These are phyloP conservation scores for Backusella liffmaniae DNA, from an alignment of 192 early-diverging fungal species.

Conservation along the genomic window DNA sequence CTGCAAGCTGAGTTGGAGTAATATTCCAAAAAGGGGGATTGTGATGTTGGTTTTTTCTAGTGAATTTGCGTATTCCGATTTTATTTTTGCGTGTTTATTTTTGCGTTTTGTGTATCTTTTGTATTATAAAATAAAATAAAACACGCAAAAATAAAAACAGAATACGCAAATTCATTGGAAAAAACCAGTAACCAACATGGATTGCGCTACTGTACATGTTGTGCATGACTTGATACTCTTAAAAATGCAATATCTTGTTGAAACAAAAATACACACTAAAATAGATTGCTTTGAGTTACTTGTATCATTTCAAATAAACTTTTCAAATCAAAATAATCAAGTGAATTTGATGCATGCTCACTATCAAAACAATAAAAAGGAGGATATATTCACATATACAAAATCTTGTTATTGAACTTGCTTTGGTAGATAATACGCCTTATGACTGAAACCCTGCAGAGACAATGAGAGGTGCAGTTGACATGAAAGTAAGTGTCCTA, in stretches of 20 bases:
- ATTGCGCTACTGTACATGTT: not conserved
- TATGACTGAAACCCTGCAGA: not conserved
- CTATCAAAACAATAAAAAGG: conserved; percentile 3
- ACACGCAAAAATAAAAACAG: too few species aligned
- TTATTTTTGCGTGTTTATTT: too few species aligned
- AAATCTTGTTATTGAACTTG: conserved; percentile 5
- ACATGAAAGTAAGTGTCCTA: not conserved
- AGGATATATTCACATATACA: not conserved
- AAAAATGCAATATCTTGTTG: not conserved
- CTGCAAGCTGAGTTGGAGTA: conserved; percentile 1
- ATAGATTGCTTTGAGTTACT: not conserved
- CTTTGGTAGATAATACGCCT: not conserved
- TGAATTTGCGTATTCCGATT: too few species aligned
- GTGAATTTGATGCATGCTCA: not conserved
- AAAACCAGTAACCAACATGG: too few species aligned
- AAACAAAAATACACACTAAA: not conserved
- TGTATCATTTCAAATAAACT: conserved; percentile 5
- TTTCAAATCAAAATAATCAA: conserved; percentile 2
- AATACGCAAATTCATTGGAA: too few species aligned
- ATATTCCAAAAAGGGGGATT: not conserved
- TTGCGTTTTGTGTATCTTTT: too few species aligned
- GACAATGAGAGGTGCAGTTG: not conserved
- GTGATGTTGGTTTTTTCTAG: too few species aligned
- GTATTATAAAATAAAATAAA: too few species aligned
- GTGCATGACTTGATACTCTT: not conserved